These are phyloP conservation scores for Cytospora paraplurivora DNA, from an alignment of 2,329 filamentous ascomycete species.

Conservation along the genomic window DNA sequence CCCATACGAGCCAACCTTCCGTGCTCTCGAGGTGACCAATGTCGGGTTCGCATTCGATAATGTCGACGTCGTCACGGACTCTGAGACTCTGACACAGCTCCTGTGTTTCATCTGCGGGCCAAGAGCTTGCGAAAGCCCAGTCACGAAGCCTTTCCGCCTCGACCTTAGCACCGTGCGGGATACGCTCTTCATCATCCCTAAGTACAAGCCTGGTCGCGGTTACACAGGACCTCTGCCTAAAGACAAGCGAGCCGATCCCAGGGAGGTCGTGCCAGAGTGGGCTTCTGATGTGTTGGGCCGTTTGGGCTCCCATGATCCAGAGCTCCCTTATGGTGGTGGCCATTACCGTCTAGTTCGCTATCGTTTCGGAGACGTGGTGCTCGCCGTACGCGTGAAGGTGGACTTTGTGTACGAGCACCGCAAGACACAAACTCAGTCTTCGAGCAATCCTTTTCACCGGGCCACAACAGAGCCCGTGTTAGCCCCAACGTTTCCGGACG, in stretches of 20 bases:
- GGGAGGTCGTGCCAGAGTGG: slow-evolving; percentile 3
- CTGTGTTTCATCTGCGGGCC: slow-evolving; percentile 11
- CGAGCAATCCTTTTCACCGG: neutral
- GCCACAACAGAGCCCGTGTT: neutral
- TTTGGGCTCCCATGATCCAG: neutral
- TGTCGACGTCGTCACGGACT: slow-evolving; percentile 22
- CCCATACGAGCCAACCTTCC: slow-evolving; percentile 26
- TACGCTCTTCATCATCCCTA: slow-evolving; percentile 19
- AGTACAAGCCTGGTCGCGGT: slow-evolving; percentile 15
- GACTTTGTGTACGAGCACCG: slow-evolving; percentile 17
- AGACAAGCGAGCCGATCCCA: neutral
- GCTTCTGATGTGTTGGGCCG: slow-evolving; percentile 8
- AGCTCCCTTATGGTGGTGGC: slow-evolving; percentile 9
- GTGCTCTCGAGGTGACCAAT: slow-evolving; percentile 9
- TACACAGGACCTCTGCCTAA: slow-evolving; percentile 7
- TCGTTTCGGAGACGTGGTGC: slow-evolving; percentile 7
- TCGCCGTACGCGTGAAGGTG: slow-evolving; percentile 20
- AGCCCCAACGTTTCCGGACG: neutral
- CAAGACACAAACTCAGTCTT: neutral
- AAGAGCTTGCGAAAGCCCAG: neutral
- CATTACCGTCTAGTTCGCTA: slow-evolving; percentile 24
- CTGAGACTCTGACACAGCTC: slow-evolving; percentile 15
- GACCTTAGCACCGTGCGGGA: slow-evolving; percentile 20
- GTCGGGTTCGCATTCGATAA: neutral
- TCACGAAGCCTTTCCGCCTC: slow-evolving; percentile 16